These are phyloP conservation scores for Coemansia javaensis DNA, from an alignment of 192 early-diverging fungal genomes.

Conservation along the genomic window DNA sequence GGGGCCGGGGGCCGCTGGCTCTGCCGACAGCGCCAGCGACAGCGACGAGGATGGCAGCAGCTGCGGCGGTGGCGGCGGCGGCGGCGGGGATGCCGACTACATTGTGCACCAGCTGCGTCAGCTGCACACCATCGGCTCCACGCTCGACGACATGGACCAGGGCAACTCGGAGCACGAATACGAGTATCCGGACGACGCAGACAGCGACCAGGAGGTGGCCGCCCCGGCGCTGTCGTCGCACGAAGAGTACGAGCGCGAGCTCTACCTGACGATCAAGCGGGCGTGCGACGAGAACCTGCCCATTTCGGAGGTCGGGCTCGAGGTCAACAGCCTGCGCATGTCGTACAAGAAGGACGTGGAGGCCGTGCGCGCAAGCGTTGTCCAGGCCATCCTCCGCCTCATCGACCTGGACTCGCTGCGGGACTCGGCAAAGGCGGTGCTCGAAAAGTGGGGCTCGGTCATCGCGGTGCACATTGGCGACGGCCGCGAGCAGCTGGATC, in stretches of 20 bases:
- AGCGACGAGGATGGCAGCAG: slow-evolving; percentile 55
- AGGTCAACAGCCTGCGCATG: slow-evolving; percentile 85
- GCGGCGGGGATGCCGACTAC: slow-evolving; percentile 10
- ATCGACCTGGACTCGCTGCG: slow-evolving; percentile 54
- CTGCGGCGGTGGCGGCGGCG: too few species aligned
- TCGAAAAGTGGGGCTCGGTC: slow-evolving; percentile 68
- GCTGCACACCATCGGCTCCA: slow-evolving; percentile 32
- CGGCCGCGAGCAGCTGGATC: slow-evolving; percentile 71
- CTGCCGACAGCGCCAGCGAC: slow-evolving; percentile 39
- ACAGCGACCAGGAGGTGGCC: slow-evolving; percentile 42
- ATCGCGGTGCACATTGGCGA: slow-evolving; percentile 63
- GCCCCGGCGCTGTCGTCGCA: slow-evolving; percentile 25
- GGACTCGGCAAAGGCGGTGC: slow-evolving; percentile 32
- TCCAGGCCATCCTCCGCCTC: slow-evolving; percentile 62
- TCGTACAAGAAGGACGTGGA: slow-evolving; percentile 75
- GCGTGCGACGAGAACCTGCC: slow-evolving; percentile 74
- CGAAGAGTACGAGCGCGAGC: slow-evolving; percentile 67
- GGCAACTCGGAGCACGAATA: slow-evolving; percentile 18
- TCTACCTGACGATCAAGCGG: slow-evolving; percentile 72
- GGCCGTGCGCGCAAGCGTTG: slow-evolving; percentile 70
- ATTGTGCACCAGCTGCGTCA: slow-evolving; percentile 2
- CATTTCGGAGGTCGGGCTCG: slow-evolving; percentile 69
- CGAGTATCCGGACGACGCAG: slow-evolving; percentile 11
- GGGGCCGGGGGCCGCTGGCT: neutral
- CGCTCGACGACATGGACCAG: slow-evolving; percentile 10